Percentiles rank a stretch among this genome's conserved stretches.
These are phyloP conservation scores for Dujonia santamariae DNA, from an alignment of 1,139 yeast species.

Conservation along the genomic window DNA sequence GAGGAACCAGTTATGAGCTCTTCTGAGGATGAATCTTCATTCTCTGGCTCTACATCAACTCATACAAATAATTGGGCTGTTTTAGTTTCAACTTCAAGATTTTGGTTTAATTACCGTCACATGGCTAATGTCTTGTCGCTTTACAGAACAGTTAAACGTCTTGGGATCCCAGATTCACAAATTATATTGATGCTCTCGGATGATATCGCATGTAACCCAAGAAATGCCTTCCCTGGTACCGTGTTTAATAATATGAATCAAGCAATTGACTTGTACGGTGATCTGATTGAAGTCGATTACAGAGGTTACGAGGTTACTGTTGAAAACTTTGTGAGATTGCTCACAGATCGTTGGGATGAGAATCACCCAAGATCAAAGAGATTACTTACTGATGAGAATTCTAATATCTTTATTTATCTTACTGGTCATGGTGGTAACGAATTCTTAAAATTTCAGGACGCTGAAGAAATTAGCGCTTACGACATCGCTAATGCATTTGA, in stretches of 20 bases:
- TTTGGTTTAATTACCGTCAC: conserved; percentile 97
- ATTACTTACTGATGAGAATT: conserved; percentile 85
- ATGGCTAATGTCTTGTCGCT: conserved; percentile 95
- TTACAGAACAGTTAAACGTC: conserved; percentile 90
- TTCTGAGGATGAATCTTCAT: conserved; percentile 1
- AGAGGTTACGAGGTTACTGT: conserved; percentile 98
- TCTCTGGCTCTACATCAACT: conserved; percentile 23
- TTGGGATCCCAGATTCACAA: conserved; percentile 97
- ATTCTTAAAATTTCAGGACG: conserved; percentile 94
- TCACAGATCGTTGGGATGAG: conserved; percentile 94
- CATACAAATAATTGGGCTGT: conserved; percentile 95
- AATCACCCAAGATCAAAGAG: conserved; percentile 92
- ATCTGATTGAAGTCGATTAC: conserved; percentile 91
- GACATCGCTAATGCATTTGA: conserved; percentile 97
- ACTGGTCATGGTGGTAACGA: conserved; percentile 99
- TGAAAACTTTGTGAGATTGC: conserved; percentile 82
- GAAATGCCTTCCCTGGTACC: conserved; percentile 94
- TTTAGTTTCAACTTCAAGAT: conserved; percentile 88
- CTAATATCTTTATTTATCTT: conserved; percentile 89
- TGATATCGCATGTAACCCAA: conserved; percentile 94
- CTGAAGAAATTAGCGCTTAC: conserved; percentile 93
- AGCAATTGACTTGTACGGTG: conserved; percentile 92
- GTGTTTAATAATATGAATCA: conserved; percentile 94
- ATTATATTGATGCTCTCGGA: conserved; percentile 94
- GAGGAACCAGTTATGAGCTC: too few species aligned